phyloP scores from a whole-genome alignment of 139 green algal species.

The Chlamydomonas eustigma region DNA sequence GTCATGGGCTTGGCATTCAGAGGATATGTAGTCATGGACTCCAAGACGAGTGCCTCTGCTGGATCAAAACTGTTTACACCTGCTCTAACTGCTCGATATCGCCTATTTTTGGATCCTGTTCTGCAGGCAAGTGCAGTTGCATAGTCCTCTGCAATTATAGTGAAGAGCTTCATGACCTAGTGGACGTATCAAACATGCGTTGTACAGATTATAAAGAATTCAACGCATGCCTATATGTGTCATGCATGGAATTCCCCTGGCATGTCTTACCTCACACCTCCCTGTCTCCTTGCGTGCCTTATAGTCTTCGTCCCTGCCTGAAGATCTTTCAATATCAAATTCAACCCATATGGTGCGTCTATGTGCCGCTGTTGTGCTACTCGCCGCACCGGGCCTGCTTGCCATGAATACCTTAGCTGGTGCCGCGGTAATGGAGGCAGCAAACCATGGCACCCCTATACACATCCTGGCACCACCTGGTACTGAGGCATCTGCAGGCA shows the following conservation, averaged over 20 bases:
- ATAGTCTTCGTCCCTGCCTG: no score
- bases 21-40: constrained; percentile 18
- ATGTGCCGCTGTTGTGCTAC: constrained; percentile 21
- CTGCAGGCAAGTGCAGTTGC: no score
- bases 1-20: constrained; percentile 39
- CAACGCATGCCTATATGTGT: no score
- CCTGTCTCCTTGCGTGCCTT: no score
- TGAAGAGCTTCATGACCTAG: no score
- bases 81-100: constrained; percentile 22
- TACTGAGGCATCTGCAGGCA: no score
- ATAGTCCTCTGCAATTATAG: no score
- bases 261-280: no score
- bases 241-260: no score
- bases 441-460: not conserved
- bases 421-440: not conserved
- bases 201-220: no score
- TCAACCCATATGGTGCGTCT: constrained; percentile 22
- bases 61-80: not conserved
- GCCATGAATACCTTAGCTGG: not conserved
- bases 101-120: constrained; percentile 24
- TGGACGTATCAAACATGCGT: no score
- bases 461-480: not conserved
- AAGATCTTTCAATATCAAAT: no score
- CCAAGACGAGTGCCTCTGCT: not conserved
- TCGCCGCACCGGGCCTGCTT: constrained; percentile 15